Evolutionary conservation across 2,329 filamentous ascomycete species (phyloP).

Genomic region (Cucurbitaria berberidis): DNA sequence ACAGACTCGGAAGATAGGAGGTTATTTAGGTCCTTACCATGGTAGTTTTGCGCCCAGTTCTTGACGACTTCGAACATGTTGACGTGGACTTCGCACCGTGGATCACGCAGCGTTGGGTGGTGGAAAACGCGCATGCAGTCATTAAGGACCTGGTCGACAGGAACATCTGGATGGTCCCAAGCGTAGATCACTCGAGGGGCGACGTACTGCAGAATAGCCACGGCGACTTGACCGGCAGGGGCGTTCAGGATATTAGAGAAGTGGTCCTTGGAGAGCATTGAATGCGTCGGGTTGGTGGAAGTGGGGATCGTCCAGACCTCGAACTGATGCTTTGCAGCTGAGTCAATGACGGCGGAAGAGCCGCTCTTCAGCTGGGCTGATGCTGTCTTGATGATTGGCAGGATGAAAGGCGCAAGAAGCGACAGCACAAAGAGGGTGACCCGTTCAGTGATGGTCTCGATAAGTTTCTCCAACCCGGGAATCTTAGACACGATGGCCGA

Average conservation of each 20-base stretch:
- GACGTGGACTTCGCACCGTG: constrained; percentile 77
- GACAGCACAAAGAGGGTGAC: constrained; percentile 91
- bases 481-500: constrained; percentile 87
- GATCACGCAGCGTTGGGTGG: constrained; percentile 82
- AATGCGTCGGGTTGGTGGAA: constrained; percentile 58
- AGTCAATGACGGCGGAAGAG: constrained; percentile 71
- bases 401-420: constrained; percentile 86
- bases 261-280: constrained; percentile 60
- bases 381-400: constrained; percentile 87
- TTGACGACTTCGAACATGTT: constrained; percentile 89
- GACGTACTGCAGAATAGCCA: constrained; percentile 77
- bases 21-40: constrained; percentile 70
- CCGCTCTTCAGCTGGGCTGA: constrained; percentile 85
- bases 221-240: constrained; percentile 56
- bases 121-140: constrained; percentile 87
- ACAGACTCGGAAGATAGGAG: constrained; percentile 86
- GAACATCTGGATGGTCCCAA: constrained; percentile 86
- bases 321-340: constrained; percentile 58
- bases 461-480: constrained; percentile 84
- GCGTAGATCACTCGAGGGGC: constrained; percentile 89
- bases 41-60: constrained; percentile 76
- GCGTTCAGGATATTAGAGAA: constrained; percentile 59
- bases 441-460: constrained; percentile 93
- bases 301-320: constrained; percentile 57
- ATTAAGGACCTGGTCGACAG: constrained; percentile 80